Evolutionary conservation across 257 asterid genomes (phyloP).

Genomic region (Solanum corneliomulleri): DNA sequence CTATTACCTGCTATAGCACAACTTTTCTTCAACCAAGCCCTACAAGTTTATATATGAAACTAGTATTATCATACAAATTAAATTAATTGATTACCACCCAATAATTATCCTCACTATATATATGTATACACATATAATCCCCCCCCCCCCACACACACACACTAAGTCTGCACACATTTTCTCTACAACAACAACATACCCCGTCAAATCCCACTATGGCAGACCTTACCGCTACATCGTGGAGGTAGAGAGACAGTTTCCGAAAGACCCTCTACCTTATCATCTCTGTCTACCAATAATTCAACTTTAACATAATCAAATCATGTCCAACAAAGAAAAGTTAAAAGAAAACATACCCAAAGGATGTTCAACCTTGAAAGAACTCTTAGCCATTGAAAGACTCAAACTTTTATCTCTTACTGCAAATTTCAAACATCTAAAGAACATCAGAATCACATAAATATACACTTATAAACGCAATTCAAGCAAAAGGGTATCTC

Average conservation of each 20-base stretch:
- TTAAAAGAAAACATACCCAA: conserved; percentile 27
- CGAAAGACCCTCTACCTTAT: background rate
- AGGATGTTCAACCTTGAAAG: conserved; percentile 52
- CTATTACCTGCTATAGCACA: background rate
- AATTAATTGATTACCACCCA: too few species aligned
- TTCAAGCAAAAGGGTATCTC: background rate
- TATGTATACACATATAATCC: background rate
- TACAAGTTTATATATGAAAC: background rate
- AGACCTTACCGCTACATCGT: background rate
- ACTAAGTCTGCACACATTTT: background rate
- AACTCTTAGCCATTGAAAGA: conserved; percentile 45
- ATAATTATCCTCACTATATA: background rate
- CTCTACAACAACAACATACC: background rate
- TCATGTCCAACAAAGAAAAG: background rate
- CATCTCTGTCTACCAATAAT: background rate
- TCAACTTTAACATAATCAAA: background rate
- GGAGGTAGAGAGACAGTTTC: too few species aligned
- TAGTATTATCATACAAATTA: background rate
- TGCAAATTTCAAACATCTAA: conserved; percentile 39
- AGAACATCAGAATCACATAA: conserved; percentile 15
- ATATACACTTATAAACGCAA: background rate
- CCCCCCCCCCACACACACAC: background rate
- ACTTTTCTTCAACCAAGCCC: background rate
- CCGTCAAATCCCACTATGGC: background rate
- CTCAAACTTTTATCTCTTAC: conserved; percentile 29